Base-by-base conservation (phyloP, 108 stramenopile species). In the Ochromonas danica region DNA sequence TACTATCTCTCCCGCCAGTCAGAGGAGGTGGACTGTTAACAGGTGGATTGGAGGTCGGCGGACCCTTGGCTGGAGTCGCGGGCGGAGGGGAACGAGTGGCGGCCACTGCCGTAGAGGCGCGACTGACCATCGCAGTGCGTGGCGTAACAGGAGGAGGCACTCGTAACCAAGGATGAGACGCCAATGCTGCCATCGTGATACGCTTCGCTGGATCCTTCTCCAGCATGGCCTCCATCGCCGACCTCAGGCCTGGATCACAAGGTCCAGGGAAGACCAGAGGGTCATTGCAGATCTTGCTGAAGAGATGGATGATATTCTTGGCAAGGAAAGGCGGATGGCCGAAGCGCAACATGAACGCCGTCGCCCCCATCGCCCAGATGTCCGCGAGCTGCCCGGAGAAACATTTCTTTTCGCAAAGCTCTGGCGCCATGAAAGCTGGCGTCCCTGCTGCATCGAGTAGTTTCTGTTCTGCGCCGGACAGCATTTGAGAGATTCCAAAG, bases 351-450 rank as follows among this genome's bases (percentile, higher is more conserved):
- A 83, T 80, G 36, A 78, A 85, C 3, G 38, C 38, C 25, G 80
- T 78, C 1, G 87, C 90, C 25, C 91, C 91, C 22, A 90, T 78
- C 28, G 91, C 89, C 82, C 90, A 92, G 17, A 90, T 85, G 70
- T 92, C 91, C 3, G 91, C 91, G 14, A 89, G 60, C 31, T 85
- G 82, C 61, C 91, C 90, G 1, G 88, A 86, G 79, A 89, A 90
- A 10, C 43, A 71, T 27, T 78, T 82, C 0, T 84, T 88, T 0
- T 42, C 62, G 61, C 87, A 89, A 1, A 89, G 22, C 70, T 92
- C 91, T 28, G 90, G 90, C 14, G 86, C 77, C 90, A 90, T 91
- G 83, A 90, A 92, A 0, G 90, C 85, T 2, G 91, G 90, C 25
- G 91, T 91, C 10, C 91, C 91, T 0, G 79, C 81, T 10, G 81